Evolutionary conservation across 805 yeast genomes (phyloP), one percentile per base, ranked within the genome.

Genomic region (Suhomyces vadensis): DNA sequence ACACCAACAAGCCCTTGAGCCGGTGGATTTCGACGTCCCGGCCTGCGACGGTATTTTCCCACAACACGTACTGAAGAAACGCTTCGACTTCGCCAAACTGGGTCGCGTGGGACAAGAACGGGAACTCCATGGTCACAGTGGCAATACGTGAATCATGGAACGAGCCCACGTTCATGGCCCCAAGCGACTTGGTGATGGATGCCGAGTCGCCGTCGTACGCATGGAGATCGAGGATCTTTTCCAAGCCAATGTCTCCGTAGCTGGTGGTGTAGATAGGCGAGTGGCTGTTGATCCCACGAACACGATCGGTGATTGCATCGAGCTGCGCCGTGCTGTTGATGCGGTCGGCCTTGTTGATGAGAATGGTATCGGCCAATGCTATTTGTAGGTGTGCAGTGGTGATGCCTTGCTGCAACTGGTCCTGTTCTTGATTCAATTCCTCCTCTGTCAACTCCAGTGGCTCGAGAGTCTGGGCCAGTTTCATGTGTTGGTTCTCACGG

Each of bases 311-410:
- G 8, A 85, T 62, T 2, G 49, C 53, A 0, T 56, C 55, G 1
- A 73, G 42, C 6, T 48, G 47, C 1, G 39, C 39, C 8, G 69
- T 56, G 6, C 57, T 50, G 4, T 51, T 47, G 2, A 67, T 44
- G 39, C 52, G 73, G 56, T 94, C 99, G 33, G 79, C 63, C 62
- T 94, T 94, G 65, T 94, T 94, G 47, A 94, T 51, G 8, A 94
- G 56, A 0, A 94, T 73, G 5, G 80, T 80, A 62, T 94, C 99
- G 0, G 97, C 97, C 59, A 90, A 68, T 0, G 96, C 95, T 16
- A 94, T 77, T 66, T 94, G 99, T 24, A 88, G 71, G 58, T 86
- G 90, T 0, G 98, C 97, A 2, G 95, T 85, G 0, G 95, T 84
- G 10, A 82, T 58, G 4, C 79, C 81, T 35, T 65, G 63, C 14